Percentiles rank a stretch among this genome's conserved stretches.
phyloP scores from a whole-genome alignment of 1,284 basidiomycete genomes.

The Ceratorhiza oryzae-sativae region DNA sequence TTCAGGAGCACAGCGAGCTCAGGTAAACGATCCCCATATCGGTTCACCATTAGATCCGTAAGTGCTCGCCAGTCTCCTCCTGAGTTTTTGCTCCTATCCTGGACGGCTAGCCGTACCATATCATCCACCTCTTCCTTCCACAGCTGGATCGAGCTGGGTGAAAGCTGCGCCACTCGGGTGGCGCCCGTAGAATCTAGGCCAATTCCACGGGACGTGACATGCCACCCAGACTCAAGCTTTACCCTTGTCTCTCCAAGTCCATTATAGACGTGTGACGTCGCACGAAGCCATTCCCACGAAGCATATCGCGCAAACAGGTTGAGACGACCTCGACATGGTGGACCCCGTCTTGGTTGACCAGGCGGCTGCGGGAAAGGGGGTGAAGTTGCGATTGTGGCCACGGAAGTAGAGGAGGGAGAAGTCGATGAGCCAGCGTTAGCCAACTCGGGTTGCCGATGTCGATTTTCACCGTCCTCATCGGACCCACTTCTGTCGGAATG shows the following conservation, averaged over 20 bases:
- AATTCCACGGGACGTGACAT: constrained; percentile 26
- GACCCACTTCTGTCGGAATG: constrained; percentile 24
- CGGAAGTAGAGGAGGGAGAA: not conserved
- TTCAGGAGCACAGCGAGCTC: constrained; percentile 20
- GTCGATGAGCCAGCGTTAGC: not conserved
- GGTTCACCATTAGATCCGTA: constrained; percentile 34
- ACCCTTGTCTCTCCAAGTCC: constrained; percentile 37
- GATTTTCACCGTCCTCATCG: constrained; percentile 11
- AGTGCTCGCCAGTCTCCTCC: constrained; percentile 36
- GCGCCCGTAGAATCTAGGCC: not conserved
- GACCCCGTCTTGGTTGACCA: constrained; percentile 1
- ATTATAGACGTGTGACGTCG: constrained; percentile 31
- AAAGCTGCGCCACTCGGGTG: constrained; percentile 5
- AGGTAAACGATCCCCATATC: constrained; percentile 34
- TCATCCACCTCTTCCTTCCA: constrained; percentile 20
- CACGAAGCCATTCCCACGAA: constrained; percentile 39
- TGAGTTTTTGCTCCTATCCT: not conserved
- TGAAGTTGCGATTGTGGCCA: not conserved
- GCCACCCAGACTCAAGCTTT: constrained; percentile 27
- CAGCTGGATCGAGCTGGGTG: not conserved
- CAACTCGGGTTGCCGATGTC: not conserved
- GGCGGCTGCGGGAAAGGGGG: not conserved
- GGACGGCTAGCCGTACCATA: constrained; percentile 6
- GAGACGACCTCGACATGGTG: constrained; percentile 2
- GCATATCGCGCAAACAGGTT: constrained; percentile 35